Conservation (phyloP, 2,329 filamentous ascomycete genomes). For the Pseudodiploospora longispora region DNA sequence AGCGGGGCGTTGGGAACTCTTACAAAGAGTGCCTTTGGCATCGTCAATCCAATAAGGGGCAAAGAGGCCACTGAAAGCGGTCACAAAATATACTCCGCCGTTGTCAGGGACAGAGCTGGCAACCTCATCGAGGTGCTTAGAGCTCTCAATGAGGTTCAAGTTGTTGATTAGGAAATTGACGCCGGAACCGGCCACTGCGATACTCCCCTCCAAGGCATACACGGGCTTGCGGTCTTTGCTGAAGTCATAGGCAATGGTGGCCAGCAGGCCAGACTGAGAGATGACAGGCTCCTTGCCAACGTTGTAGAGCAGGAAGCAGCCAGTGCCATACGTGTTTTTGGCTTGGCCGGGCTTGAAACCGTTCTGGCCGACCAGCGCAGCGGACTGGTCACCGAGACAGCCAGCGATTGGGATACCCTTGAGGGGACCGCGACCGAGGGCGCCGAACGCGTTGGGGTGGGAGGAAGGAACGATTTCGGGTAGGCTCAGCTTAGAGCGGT, state of each 20-base stretch:
- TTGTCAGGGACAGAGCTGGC: constrained; percentile 56
- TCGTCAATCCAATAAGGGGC: constrained; percentile 95
- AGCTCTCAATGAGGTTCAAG: constrained; percentile 48
- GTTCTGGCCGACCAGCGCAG: constrained; percentile 77
- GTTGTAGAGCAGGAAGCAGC: constrained; percentile 85
- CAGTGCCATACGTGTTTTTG: constrained; percentile 89
- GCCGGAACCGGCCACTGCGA: constrained; percentile 73
- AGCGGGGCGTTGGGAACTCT: constrained; percentile 19
- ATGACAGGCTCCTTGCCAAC: constrained; percentile 79
- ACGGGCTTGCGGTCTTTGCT: constrained; percentile 51
- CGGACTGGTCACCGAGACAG: constrained; percentile 79
- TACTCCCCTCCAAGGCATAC: constrained; percentile 77
- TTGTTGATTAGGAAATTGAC: constrained; percentile 67
- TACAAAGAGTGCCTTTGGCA: constrained; percentile 77
- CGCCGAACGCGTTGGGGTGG: constrained; percentile 63
- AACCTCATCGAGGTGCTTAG: constrained; percentile 41
- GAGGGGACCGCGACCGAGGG: constrained; percentile 55
- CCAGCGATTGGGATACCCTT: constrained; percentile 69
- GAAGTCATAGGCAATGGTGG: constrained; percentile 84
- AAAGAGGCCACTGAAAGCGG: constrained; percentile 84
- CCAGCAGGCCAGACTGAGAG: constrained; percentile 71
- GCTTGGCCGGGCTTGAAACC: constrained; percentile 75
- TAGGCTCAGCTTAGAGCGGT: constrained; percentile 58
- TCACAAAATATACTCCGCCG: constrained; percentile 79
- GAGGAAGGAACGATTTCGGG: constrained; percentile 82